Evolutionary conservation across 257 asterid genomes (phyloP).

Genomic region (Voacanga thouarsii): DNA sequence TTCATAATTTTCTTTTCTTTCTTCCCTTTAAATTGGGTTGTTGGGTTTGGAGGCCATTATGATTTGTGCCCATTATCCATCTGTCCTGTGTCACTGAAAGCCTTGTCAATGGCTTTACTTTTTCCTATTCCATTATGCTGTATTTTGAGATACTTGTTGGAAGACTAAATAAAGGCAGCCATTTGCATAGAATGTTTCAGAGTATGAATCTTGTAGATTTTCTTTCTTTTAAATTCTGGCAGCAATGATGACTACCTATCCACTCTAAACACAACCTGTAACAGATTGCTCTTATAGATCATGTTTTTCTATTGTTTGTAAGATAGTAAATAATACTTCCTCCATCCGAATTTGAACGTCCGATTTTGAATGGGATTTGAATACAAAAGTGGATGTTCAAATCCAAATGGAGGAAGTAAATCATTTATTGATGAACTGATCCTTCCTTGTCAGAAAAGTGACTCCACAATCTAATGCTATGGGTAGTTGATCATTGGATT

Average conservation of each 20-base stretch:
- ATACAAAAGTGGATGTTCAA: too few species aligned
- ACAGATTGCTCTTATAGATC: not conserved
- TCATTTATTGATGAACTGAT: not conserved
- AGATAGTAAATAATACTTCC: not conserved
- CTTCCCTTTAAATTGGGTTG: not conserved
- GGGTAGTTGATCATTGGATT: not conserved
- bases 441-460: not conserved
- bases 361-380: too few species aligned
- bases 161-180: not conserved
- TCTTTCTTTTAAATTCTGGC: not conserved
- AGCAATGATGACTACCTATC: not conserved
- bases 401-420: not conserved
- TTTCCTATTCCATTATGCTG: not conserved
- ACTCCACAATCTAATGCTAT: not conserved
- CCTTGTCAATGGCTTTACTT: not conserved
- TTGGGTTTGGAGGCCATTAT: not conserved
- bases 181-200: not conserved
- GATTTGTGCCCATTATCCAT: not conserved
- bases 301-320: not conserved
- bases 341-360: too few species aligned
- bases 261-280: not conserved
- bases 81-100: not conserved
- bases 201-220: not conserved
- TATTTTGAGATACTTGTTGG: not conserved
- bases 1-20: not conserved